These are phyloP conservation scores for Termitomyces sp. DNA, from an alignment of 768 basidiomycete species.

Conservation along the genomic window DNA sequence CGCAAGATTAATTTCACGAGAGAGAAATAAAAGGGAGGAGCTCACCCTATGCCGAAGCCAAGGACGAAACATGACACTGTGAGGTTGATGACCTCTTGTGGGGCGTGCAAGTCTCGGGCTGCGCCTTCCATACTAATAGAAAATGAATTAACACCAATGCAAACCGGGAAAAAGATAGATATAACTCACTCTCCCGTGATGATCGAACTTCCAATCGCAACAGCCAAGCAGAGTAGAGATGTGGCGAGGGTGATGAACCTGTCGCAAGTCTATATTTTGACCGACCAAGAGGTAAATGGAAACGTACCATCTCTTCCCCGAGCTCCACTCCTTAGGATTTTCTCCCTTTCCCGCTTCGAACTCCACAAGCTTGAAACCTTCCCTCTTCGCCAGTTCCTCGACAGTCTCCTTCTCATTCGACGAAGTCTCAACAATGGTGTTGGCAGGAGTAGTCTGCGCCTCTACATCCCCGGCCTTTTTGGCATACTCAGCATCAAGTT, in stretches of 20 bases:
- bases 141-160: background rate
- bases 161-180: background rate
- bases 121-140: conserved; percentile 26
- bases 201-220: conserved; percentile 33
- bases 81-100: conserved; percentile 33
- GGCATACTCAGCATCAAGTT: background rate
- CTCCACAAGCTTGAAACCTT: conserved; percentile 6
- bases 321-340: conserved; percentile 5
- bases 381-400: conserved; percentile 27
- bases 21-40: conserved; percentile 9
- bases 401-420: conserved; percentile 17
- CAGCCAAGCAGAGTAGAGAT: conserved; percentile 30
- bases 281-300: background rate
- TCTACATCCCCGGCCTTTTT: background rate
- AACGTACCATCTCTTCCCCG: conserved; percentile 28
- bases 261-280: background rate
- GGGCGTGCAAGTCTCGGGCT: conserved; percentile 24
- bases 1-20: background rate
- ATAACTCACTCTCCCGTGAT: conserved; percentile 34
- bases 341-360: conserved; percentile 9
- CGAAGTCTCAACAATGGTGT: conserved; percentile 5
- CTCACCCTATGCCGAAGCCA: conserved; percentile 35
- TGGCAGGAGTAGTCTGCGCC: background rate
- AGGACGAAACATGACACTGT: conserved; percentile 41
- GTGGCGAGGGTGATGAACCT: conserved; percentile 31